Conservation (phyloP, 441 rosid genomes). For the Viola pubescens region DNA sequence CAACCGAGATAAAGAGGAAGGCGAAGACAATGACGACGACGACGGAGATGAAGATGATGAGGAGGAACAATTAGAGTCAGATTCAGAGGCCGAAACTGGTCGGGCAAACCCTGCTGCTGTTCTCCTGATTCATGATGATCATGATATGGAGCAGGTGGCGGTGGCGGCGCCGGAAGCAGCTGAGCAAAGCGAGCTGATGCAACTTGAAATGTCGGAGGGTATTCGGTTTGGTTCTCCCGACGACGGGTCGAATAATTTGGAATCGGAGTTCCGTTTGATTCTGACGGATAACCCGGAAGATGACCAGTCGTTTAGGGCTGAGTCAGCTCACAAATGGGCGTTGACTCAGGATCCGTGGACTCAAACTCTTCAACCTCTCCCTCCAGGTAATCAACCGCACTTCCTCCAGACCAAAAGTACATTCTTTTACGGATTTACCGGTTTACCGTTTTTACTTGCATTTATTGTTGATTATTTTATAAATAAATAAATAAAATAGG, state of each 20-base stretch:
- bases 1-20: slow-evolving; percentile 28
- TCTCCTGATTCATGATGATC: slow-evolving; percentile 3
- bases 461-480: no score
- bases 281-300: slow-evolving; percentile 16
- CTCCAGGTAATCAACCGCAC: slow-evolving; percentile 26
- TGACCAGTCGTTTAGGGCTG: slow-evolving; percentile 33
- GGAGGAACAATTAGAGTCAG: slow-evolving; percentile 32
- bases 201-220: slow-evolving; percentile 67
- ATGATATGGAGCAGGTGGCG: slow-evolving; percentile 1
- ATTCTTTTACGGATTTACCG: no score
- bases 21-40: slow-evolving; percentile 23
- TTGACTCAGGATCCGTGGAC: slow-evolving; percentile 26
- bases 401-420: neutral
- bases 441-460: neutral
- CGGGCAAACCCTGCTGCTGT: no score
- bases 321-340: slow-evolving; percentile 41
- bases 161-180: slow-evolving; percentile 20
- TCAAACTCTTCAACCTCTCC: slow-evolving; percentile 21
- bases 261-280: slow-evolving; percentile 38
- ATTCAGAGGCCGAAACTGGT: slow-evolving; percentile 44
- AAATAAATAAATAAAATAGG: no score
- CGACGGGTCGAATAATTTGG: slow-evolving; percentile 50
- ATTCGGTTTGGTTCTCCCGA: slow-evolving; percentile 65
- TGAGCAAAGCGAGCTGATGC: slow-evolving; percentile 58
- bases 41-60: slow-evolving; percentile 36